These are phyloP conservation scores for Zelonia costaricensis DNA, from an alignment of 208 protist genomes.

Conservation along the genomic window DNA sequence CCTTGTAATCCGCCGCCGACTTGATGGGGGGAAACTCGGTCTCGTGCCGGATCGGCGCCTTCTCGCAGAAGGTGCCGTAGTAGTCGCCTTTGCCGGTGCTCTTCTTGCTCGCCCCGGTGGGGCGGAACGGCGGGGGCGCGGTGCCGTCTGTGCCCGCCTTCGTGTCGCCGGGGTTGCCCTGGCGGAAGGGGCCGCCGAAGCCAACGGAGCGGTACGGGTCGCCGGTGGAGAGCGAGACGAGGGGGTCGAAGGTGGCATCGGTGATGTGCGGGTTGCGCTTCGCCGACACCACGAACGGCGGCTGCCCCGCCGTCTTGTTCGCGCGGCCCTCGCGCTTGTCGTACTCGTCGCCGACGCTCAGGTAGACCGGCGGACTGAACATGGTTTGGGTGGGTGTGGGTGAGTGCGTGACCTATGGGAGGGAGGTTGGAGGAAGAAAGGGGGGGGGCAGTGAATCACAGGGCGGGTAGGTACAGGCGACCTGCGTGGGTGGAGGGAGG, in stretches of 20 bases:
- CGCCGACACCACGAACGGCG: constrained; percentile 71
- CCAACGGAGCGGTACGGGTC: constrained; percentile 66
- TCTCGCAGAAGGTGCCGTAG: constrained; percentile 90
- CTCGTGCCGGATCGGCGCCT: constrained; percentile 70
- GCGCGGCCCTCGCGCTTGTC: constrained; percentile 58
- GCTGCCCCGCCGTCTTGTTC: constrained; percentile 16
- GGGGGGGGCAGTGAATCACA: no score
- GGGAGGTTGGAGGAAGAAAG: neutral
- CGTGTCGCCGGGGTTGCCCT: constrained; percentile 2
- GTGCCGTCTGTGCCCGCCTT: neutral
- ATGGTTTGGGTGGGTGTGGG: constrained; percentile 15
- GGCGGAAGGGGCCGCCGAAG: constrained; percentile 50
- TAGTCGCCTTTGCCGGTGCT: constrained; percentile 85
- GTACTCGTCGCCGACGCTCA: constrained; percentile 90
- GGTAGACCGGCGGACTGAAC: constrained; percentile 82
- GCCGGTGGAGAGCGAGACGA: constrained; percentile 73
- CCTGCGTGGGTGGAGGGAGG: no score
- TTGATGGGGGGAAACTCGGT: constrained; percentile 77
- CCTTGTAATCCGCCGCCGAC: constrained; percentile 17
- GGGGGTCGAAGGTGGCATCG: constrained; percentile 69
- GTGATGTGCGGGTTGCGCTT: constrained; percentile 75
- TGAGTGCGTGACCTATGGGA: neutral
- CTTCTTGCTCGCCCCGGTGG: constrained; percentile 61
- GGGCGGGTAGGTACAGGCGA: no score
- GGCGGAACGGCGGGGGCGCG: constrained; percentile 55